Evolutionary conservation across 140 eudicot species (phyloP).

Genomic region (Senecio squalidus): DNA sequence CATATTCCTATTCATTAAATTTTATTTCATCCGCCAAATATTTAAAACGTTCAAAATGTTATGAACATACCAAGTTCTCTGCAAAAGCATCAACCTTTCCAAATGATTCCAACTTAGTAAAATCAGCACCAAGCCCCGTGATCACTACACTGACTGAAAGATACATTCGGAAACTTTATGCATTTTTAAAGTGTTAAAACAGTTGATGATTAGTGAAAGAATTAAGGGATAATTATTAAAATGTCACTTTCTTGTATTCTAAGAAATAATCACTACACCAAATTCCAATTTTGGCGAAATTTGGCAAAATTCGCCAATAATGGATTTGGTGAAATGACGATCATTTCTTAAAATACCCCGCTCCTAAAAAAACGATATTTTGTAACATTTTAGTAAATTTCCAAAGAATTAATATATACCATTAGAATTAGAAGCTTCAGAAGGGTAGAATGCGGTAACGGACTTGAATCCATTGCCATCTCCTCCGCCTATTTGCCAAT

Average conservation of each 20-base stretch:
- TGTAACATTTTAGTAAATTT: too few species aligned
- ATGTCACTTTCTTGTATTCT: too few species aligned
- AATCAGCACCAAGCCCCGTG: conserved; percentile 96
- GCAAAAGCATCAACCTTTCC: conserved; percentile 97
- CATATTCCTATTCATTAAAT: background rate
- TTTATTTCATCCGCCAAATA: background rate
- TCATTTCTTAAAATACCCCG: too few species aligned
- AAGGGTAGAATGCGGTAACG: conserved; percentile 82
- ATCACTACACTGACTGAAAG: conserved; percentile 75
- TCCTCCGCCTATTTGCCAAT: conserved; percentile 88
- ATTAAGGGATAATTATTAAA: too few species aligned
- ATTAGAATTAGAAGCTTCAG: conserved; percentile 67
- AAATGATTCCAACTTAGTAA: conserved; percentile 89
- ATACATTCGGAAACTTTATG: conserved; percentile 10
- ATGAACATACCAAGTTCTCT: conserved; percentile 61
- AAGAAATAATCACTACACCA: too few species aligned
- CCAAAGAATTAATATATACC: conserved; percentile 48
- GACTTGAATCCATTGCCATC: conserved; percentile 76
- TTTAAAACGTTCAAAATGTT: background rate
- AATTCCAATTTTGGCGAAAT: too few species aligned
- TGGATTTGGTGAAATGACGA: too few species aligned
- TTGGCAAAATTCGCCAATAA: too few species aligned
- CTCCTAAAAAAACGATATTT: too few species aligned
- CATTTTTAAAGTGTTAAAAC: background rate
- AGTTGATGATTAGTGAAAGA: background rate